phyloP scores from a whole-genome alignment of 805 yeast genomes.

The Priceomyces medius region DNA sequence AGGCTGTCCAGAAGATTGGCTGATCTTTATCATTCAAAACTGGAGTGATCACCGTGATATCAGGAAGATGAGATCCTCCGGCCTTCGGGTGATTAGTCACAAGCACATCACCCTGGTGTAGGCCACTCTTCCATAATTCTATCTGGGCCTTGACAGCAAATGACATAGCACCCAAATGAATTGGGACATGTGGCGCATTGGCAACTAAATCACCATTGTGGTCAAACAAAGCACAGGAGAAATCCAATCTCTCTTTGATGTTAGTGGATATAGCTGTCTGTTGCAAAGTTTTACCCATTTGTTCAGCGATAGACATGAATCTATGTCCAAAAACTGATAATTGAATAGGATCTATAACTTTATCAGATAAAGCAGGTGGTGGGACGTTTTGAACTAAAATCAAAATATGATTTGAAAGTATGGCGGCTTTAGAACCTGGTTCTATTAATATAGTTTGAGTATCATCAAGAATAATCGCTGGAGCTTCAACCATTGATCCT shows the following conservation, averaged over 20 bases:
- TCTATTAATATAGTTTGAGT: constrained; percentile 34
- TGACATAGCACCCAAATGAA: constrained; percentile 49
- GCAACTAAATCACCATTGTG: constrained; percentile 43
- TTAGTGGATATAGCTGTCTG: constrained; percentile 47
- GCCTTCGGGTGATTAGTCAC: constrained; percentile 41
- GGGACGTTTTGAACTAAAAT: constrained; percentile 27
- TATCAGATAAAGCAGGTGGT: constrained; percentile 20
- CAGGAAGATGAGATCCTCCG: constrained; percentile 37
- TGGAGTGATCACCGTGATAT: constrained; percentile 87
- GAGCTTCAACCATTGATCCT: constrained; percentile 21
- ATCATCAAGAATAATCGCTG: constrained; percentile 27
- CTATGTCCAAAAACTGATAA: constrained; percentile 42
- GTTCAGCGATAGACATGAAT: constrained; percentile 40
- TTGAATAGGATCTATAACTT: constrained; percentile 36
- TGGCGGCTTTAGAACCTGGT: constrained; percentile 30
- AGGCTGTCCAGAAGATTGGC: constrained; percentile 80
- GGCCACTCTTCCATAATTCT: constrained; percentile 39
- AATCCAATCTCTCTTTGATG: constrained; percentile 45
- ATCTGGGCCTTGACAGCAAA: constrained; percentile 44
- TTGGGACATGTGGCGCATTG: constrained; percentile 47
- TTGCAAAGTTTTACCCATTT: constrained; percentile 46
- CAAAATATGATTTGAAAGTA: constrained; percentile 29
- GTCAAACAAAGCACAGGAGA: constrained; percentile 47
- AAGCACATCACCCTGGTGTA: constrained; percentile 41
- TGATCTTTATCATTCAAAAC: constrained; percentile 47